Percentiles rank a stretch among this genome's conserved stretches.
These are phyloP conservation scores for Oryza rufipogon DNA, from an alignment of 176 grass and related monocot genomes.

Conservation along the genomic window DNA sequence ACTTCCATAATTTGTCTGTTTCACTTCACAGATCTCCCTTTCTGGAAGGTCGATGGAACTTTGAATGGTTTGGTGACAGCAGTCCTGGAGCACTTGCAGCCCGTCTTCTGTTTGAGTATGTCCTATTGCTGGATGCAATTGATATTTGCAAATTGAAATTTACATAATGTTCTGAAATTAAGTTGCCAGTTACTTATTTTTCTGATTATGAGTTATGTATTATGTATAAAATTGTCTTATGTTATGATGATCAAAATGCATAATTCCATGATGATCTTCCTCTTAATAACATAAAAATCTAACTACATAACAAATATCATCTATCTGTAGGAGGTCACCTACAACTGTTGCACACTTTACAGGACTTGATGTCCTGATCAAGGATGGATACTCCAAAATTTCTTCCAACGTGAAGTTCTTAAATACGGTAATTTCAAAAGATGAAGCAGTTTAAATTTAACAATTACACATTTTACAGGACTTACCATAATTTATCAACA, in stretches of 20 bases:
- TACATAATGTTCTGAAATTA: background rate
- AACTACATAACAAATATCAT: constrained; percentile 8
- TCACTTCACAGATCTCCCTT: constrained; percentile 74
- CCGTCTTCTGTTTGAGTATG: constrained; percentile 88
- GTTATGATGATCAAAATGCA: background rate
- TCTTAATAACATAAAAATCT: background rate
- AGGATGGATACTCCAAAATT: constrained; percentile 89
- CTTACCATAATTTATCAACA: background rate
- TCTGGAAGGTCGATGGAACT: constrained; percentile 93
- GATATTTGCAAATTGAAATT: background rate
- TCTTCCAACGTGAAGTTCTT: constrained; percentile 85
- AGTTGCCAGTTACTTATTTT: constrained; percentile 10
- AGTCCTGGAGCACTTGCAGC: constrained; percentile 80
- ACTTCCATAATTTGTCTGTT: constrained; percentile 4
- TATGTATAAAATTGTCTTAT: constrained; percentile 1
- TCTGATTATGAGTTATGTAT: background rate
- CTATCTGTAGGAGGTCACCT: constrained; percentile 79
- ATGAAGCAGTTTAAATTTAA: constrained; percentile 48
- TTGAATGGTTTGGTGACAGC: constrained; percentile 91
- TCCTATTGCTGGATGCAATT: constrained; percentile 36
- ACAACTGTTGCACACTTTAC: constrained; percentile 79
- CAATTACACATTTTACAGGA: constrained; percentile 45
- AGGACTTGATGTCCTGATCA: constrained; percentile 82
- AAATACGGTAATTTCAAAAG: constrained; percentile 66
- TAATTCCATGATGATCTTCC: background rate